These are phyloP conservation scores for Heterobasidion annosum DNA, from an alignment of 1,284 basidiomycete genomes.

Conservation along the genomic window DNA sequence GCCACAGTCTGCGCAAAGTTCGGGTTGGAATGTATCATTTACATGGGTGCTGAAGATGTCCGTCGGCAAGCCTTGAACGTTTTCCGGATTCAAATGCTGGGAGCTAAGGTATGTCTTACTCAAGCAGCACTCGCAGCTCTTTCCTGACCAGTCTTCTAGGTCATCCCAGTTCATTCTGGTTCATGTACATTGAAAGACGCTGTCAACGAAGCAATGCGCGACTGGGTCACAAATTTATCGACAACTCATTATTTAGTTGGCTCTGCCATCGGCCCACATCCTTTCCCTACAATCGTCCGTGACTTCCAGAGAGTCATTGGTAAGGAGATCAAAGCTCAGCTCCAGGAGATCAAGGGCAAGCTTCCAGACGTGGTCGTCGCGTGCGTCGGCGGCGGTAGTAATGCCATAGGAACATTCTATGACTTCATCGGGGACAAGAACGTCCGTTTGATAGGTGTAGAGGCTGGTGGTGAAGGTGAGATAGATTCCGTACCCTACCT, in stretches of 20 bases:
- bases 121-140: neutral
- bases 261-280: constrained; percentile 95
- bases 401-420: constrained; percentile 96
- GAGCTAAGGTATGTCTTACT: constrained; percentile 59
- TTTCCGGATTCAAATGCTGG: constrained; percentile 97
- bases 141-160: constrained; percentile 31
- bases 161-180: constrained; percentile 91
- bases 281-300: constrained; percentile 97
- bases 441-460: constrained; percentile 87
- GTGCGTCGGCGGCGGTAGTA: constrained; percentile 96
- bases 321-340: constrained; percentile 88
- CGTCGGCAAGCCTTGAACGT: constrained; percentile 94
- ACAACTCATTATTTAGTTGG: constrained; percentile 96
- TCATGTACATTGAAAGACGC: constrained; percentile 96
- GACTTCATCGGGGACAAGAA: constrained; percentile 85
- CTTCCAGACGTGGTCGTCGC: constrained; percentile 94
- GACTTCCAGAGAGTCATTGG: constrained; percentile 98
- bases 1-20: constrained; percentile 98
- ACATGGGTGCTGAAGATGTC: constrained; percentile 99
- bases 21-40: constrained; percentile 91
- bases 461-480: constrained; percentile 89
- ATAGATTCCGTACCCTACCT: neutral
- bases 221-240: constrained; percentile 96
- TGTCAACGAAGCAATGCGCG: constrained; percentile 93
- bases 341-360: constrained; percentile 68